Base-by-base conservation (phyloP, 2,329 filamentous ascomycete species). In the Thermoascus crustaceus region DNA sequence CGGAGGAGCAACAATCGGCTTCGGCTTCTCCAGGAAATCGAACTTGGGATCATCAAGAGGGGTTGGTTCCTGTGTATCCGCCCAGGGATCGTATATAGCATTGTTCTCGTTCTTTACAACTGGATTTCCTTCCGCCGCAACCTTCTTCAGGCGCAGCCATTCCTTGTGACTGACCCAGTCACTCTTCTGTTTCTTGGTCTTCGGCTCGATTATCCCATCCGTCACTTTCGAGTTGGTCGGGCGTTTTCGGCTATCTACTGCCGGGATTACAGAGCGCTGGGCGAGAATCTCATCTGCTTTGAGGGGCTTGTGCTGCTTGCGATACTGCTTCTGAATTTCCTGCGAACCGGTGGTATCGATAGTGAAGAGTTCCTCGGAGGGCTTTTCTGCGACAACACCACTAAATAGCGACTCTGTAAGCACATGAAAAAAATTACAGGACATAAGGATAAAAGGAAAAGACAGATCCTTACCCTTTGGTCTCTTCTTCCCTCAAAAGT, bases 251-350 rank as follows among this genome's bases (percentile, higher is more conserved):
- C 76, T 73, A 16, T 83, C 74, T 5, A 98, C 75, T 8, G 84
- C 80, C 3, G 86, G 82, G 6, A 96, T 74, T 8, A 79, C 80
- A 22, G 88, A 95, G 43, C 91, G 80, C 52, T 80, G 73, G 19
- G 82, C 80, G 49, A 98, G 79, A 45, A 98, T 96, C 56, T 96
- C 85, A 57, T 98, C 89, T 44, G 81, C 80, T 63, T 86, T 94
- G 47, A 98, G 75, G 4, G 75, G 72, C 66, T 94, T 95, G 56
- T 80, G 76, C 45, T 69, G 66, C 55, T 80, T 82, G 43, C 76
- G 71, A 50, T 78, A 71, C 43, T 74, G 64, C 54, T 79, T 82
- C 37, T 76, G 69, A 42, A 87, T 76, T 34, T 73, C 67, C 32
- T 71, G 64, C 50, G 87, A 81, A 42, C 88, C 85, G 32, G 71